These are phyloP conservation scores for Colletotrichum euphorbiae DNA, from an alignment of 2,329 filamentous ascomycete species.

Conservation along the genomic window DNA sequence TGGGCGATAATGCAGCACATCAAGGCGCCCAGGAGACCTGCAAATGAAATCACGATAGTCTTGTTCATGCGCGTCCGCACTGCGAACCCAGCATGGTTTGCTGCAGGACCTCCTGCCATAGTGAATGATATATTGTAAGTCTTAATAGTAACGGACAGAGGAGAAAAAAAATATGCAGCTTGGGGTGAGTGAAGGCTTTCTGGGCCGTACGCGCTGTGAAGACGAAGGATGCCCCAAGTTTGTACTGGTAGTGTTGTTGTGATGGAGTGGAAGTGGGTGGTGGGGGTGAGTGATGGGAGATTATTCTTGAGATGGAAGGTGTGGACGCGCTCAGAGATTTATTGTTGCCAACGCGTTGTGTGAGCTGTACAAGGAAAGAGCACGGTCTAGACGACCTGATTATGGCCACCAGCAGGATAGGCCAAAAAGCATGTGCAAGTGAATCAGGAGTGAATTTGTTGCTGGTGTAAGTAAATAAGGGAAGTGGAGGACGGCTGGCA, in stretches of 20 bases:
- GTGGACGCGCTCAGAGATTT: conserved; percentile 4
- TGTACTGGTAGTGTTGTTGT: conserved; percentile 19
- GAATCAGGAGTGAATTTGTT: not conserved
- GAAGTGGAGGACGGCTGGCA: conserved; percentile 5
- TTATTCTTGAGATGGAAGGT: not conserved
- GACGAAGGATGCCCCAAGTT: conserved; percentile 16
- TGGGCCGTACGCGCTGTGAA: too few species aligned
- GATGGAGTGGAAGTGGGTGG: not conserved
- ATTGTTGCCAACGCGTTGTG: not conserved
- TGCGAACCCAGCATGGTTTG: conserved; percentile 32
- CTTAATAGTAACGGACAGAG: not conserved
- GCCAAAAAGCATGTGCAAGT: not conserved
- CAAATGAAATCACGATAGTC: conserved; percentile 44
- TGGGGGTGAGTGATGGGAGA: not conserved
- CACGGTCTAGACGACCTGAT: not conserved
- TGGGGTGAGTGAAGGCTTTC: not conserved
- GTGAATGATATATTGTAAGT: not conserved
- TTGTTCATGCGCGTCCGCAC: conserved; percentile 42
- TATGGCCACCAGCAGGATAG: not conserved
- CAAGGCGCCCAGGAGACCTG: conserved; percentile 32
- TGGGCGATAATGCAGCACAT: conserved; percentile 5
- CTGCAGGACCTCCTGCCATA: conserved; percentile 28
- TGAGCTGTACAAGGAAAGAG: conserved; percentile 1
- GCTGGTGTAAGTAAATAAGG: not conserved
- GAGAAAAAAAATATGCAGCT: not conserved